Evolutionary conservation across 83 land plant species (phyloP).

Genomic region (Isoetes engelmannii): DNA sequence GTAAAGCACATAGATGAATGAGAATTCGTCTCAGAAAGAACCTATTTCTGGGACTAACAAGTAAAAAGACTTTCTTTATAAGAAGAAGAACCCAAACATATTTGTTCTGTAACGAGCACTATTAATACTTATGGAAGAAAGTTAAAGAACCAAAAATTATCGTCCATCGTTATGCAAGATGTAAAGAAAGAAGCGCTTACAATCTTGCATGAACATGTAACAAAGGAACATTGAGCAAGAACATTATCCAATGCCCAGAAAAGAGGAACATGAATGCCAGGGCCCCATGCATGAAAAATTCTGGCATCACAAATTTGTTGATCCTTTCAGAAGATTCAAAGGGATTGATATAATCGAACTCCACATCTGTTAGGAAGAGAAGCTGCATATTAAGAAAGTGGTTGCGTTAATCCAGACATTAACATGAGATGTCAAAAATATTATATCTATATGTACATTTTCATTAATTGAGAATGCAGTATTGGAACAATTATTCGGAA

Average conservation of each 20-base stretch:
- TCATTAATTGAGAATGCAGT: neutral
- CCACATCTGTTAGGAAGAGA: conserved; percentile 63
- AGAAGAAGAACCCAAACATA: too few relatives aligned
- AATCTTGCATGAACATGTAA: conserved; percentile 47
- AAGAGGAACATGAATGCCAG: conserved; percentile 47
- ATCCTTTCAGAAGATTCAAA: conserved; percentile 66
- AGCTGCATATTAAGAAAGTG: conserved; percentile 38
- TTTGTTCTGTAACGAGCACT: too few relatives aligned
- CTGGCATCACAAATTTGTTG: conserved; percentile 58
- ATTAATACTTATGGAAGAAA: too few relatives aligned
- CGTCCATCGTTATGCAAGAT: too few relatives aligned
- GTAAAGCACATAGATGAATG: too few relatives aligned
- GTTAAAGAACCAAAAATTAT: too few relatives aligned
- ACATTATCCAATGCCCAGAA: conserved; percentile 66
- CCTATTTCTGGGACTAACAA: too few relatives aligned
- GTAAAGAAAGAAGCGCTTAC: conserved; percentile 36
- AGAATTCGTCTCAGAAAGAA: too few relatives aligned
- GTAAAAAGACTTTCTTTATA: too few relatives aligned
- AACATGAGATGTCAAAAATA: neutral
- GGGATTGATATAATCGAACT: conserved; percentile 69
- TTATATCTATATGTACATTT: neutral
- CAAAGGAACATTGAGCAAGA: conserved; percentile 48
- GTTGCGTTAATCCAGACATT: neutral
- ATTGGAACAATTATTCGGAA: neutral
- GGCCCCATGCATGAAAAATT: conserved; percentile 50